phyloP scores from a whole-genome alignment of 495 filamentous ascomycete genomes.

The Aspergillus affinis region DNA sequence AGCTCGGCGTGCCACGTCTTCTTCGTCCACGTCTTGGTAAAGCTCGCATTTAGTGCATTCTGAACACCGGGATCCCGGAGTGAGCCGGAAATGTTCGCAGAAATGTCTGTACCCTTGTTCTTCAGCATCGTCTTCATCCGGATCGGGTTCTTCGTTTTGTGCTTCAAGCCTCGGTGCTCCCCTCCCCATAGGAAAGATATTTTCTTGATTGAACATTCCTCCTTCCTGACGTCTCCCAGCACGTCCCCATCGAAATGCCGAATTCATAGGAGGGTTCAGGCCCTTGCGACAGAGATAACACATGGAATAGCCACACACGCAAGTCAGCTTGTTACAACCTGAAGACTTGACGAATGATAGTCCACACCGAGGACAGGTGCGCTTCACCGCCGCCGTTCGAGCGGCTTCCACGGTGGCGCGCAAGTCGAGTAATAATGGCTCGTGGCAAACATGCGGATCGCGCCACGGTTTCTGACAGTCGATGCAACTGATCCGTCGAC shows the following conservation, averaged over 20 bases:
- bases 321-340: constrained; percentile 97
- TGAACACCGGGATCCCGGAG: constrained; percentile 65
- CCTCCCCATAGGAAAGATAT: constrained; percentile 17
- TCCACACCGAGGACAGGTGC: constrained; percentile 87
- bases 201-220: constrained; percentile 12
- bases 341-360: constrained; percentile 87
- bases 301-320: constrained; percentile 96
- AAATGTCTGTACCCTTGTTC: constrained; percentile 85
- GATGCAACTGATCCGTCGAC: constrained; percentile 72
- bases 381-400: constrained; percentile 90
- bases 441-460: constrained; percentile 67
- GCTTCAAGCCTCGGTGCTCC: neutral
- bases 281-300: constrained; percentile 82
- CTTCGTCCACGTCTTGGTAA: constrained; percentile 84
- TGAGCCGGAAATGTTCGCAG: constrained; percentile 86
- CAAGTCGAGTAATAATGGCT: constrained; percentile 64
- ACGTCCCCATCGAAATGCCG: constrained; percentile 7
- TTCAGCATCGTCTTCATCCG: constrained; percentile 34
- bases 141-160: constrained; percentile 19
- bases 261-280: constrained; percentile 31
- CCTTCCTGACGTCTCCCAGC: constrained; percentile 9
- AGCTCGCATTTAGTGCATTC: constrained; percentile 89
- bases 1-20: constrained; percentile 69
- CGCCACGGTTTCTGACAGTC: constrained; percentile 64
- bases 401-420: constrained; percentile 87